Percentiles rank a stretch among this genome's conserved stretches.
These are phyloP conservation scores for Entomophthora muscae DNA, from an alignment of 371 early-diverging fungal species.

Conservation along the genomic window DNA sequence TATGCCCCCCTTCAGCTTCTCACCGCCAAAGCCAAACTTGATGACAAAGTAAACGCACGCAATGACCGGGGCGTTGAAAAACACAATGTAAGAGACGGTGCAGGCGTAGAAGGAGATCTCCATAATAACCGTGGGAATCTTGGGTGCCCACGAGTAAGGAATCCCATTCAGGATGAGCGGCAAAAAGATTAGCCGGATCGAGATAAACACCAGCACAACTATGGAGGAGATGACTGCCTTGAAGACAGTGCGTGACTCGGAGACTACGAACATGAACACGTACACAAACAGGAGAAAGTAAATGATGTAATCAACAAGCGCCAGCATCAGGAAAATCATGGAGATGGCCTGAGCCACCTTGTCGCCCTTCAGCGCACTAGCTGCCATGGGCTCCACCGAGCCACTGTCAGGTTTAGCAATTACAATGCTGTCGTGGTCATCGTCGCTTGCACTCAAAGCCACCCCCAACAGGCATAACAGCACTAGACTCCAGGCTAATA, in stretches of 20 bases:
- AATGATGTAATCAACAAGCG: neutral
- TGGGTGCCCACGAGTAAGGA: neutral
- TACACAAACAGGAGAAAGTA: neutral
- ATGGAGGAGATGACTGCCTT: neutral
- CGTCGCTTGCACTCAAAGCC: too few relatives aligned
- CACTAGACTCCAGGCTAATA: too few relatives aligned
- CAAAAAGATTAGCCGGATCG: neutral
- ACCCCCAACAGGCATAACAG: too few relatives aligned
- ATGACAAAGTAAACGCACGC: neutral
- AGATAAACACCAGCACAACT: neutral
- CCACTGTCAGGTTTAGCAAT: too few relatives aligned
- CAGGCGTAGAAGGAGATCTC: neutral
- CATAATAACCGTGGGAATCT: neutral
- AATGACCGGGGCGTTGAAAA: neutral
- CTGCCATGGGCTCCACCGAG: too few relatives aligned
- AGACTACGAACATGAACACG: neutral
- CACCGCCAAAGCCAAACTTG: neutral
- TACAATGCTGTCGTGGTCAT: too few relatives aligned
- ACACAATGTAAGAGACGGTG: neutral
- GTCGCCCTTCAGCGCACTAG: neutral
- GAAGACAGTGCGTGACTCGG: neutral
- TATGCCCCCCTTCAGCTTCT: neutral
- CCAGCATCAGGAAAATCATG: neutral
- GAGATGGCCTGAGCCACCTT: neutral
- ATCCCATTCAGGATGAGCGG: neutral